Evolutionary conservation across 2,329 filamentous ascomycete species (phyloP).

Genomic region (Alternaria gaisen): DNA sequence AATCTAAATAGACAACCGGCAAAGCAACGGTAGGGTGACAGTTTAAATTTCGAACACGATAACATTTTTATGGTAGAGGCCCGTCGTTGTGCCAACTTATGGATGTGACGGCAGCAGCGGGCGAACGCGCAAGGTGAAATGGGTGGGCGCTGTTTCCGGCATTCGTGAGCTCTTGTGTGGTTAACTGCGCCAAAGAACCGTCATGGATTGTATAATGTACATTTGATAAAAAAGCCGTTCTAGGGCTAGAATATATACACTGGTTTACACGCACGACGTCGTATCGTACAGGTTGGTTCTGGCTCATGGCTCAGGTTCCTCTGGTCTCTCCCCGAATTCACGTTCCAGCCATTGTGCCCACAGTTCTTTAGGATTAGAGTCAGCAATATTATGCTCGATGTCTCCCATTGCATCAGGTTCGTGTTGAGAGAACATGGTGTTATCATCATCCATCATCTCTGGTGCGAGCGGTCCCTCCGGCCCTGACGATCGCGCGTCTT

Average conservation of each 20-base stretch:
- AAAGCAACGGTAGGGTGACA: conserved; percentile 15
- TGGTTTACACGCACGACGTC: conserved; percentile 14
- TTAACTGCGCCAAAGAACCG: background rate
- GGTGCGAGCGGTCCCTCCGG: background rate
- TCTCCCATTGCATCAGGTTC: conserved; percentile 5
- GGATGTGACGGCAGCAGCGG: background rate
- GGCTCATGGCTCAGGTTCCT: conserved; percentile 28
- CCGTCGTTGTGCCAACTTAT: background rate
- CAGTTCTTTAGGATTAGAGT: conserved; percentile 19
- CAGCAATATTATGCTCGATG: background rate
- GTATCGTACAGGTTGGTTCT: background rate
- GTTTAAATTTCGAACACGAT: background rate
- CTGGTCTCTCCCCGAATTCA: conserved; percentile 37
- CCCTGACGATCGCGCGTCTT: conserved; percentile 15
- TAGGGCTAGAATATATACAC: conserved; percentile 16
- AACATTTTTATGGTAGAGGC: conserved; percentile 1
- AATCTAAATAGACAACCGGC: conserved; percentile 29
- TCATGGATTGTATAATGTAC: background rate
- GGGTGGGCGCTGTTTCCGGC: background rate
- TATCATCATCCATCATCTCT: conserved; percentile 14
- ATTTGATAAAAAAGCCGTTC: conserved; percentile 16
- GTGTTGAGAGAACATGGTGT: conserved; percentile 13
- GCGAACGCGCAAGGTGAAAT: background rate
- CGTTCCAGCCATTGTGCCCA: conserved; percentile 43
- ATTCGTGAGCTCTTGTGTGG: background rate